phyloP scores from a whole-genome alignment of 768 basidiomycete genomes.

The Mycena galericulata region DNA sequence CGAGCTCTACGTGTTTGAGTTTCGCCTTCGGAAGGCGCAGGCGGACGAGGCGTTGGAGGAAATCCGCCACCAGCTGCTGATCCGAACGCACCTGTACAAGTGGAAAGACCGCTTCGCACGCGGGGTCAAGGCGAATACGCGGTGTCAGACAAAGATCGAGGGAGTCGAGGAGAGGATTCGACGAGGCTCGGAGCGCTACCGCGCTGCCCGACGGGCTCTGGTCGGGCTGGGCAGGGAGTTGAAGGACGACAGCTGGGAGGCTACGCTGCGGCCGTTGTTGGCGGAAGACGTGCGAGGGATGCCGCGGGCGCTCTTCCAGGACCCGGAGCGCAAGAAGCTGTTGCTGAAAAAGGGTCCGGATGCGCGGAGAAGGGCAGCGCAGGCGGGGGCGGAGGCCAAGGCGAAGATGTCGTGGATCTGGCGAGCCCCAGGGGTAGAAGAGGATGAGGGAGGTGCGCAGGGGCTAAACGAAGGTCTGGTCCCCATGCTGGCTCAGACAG shows the following conservation, averaged over 20 bases:
- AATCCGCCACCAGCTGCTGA: no score
- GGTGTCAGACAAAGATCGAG: no score
- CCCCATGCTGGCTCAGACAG: background rate
- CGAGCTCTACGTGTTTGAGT: no score
- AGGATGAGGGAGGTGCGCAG: background rate
- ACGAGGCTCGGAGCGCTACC: background rate
- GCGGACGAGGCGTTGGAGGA: no score
- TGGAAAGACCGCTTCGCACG: no score
- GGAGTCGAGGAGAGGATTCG: slow-evolving; percentile 2
- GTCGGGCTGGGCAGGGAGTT: slow-evolving; percentile 20
- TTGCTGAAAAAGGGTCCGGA: background rate
- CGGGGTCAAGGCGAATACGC: no score
- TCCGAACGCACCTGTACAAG: no score
- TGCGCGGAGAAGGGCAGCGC: background rate
- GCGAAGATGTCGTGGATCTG: slow-evolving; percentile 18
- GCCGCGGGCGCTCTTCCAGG: no score
- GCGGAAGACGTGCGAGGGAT: background rate
- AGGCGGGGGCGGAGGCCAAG: no score
- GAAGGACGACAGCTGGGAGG: slow-evolving; percentile 34
- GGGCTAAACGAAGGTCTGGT: slow-evolving; percentile 7
- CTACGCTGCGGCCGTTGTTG: slow-evolving; percentile 26
- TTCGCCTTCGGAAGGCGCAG: no score
- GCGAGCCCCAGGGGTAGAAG: background rate
- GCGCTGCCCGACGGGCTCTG: slow-evolving; percentile 9
- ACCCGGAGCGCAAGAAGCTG: slow-evolving; percentile 11